These are phyloP conservation scores for Panicum miliaceum DNA, from an alignment of 176 grass and related monocot species.

Conservation along the genomic window DNA sequence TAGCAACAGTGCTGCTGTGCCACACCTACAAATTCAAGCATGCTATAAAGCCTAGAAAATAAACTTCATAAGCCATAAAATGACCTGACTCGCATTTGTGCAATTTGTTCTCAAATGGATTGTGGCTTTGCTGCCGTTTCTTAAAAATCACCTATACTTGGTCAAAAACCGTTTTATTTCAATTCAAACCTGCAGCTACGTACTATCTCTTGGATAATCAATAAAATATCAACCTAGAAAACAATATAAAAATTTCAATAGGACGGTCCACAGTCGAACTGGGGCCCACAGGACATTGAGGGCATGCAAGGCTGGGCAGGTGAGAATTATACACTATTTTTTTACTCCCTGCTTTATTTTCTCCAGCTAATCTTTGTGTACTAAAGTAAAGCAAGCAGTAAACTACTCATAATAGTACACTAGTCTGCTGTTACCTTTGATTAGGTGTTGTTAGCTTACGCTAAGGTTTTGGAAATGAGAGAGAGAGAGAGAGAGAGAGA, in stretches of 20 bases:
- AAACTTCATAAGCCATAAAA: not conserved
- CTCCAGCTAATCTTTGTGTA: slow-evolving; percentile 54
- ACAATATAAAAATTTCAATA: slow-evolving; percentile 19
- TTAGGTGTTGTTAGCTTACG: slow-evolving; percentile 47
- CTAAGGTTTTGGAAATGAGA: slow-evolving; percentile 52
- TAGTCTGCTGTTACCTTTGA: slow-evolving; percentile 47
- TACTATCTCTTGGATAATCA: not conserved
- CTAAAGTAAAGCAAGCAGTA: slow-evolving; percentile 64
- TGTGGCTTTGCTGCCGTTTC: not conserved
- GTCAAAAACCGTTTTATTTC: slow-evolving; percentile 25
- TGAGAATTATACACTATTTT: slow-evolving; percentile 48
- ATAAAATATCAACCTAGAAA: slow-evolving; percentile 32
- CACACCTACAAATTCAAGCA: slow-evolving; percentile 14
- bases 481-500: slow-evolving; percentile 26
- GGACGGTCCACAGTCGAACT: not conserved
- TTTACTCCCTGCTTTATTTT: slow-evolving; percentile 51
- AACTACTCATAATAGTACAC: slow-evolving; percentile 45
- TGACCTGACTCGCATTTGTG: not conserved
- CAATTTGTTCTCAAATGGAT: not conserved
- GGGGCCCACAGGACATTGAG: slow-evolving; percentile 53
- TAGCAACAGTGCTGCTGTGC: slow-evolving; percentile 31
- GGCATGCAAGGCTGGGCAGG: slow-evolving; percentile 38
- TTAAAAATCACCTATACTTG: not conserved
- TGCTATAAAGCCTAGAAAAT: not conserved
- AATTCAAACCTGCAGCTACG: slow-evolving; percentile 30